Base-by-base conservation (phyloP, 345 rosid species). In the Populus nigra region DNA sequence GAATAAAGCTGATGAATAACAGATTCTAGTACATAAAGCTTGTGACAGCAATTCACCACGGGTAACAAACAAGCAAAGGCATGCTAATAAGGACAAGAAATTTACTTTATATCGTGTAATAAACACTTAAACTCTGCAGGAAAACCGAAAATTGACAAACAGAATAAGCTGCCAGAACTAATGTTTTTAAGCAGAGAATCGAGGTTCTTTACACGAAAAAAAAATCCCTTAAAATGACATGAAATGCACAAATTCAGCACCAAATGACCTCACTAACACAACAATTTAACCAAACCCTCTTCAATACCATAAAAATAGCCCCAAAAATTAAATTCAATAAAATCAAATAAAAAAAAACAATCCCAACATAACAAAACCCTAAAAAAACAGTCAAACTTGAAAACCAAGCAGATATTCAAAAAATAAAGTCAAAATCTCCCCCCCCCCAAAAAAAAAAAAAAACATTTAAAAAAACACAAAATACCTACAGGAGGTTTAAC, bases 401-500 rank as follows among this genome's bases (percentile, higher is more conserved):
- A 49, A 65, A 57, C 49, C 33, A 76, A 77, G 33, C 78, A 82
- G 86, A 89, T 90, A 85, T 25, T 72, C 78, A 69, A 74, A 43
- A 65, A 81, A 83, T 47, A 72, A n/a, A 33, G 57, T 15, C 66
- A 27, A 49, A 45, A 43, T 41, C 61, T 45, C 25, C 41, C 53
- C 68, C 81, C 43, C 69, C 70, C 50, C 62, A 10, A 77, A 74
- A 75, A 35, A 10, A 25, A 73, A 72, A 22, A 31, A 18, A 68
- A 2, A 31, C 47, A 31, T 43, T 71, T 13, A 23, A 59, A 25
- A 25, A 72, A 78, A 35, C 12, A 12, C 41, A 53, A 43, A 23
- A 55, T 27, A 85, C 97, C 83, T 63, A 93, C 98, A 23, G 93
- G 86, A 72, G 96, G 82, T 84, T 88, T 91, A 55, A 90, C 83